Base-by-base conservation (phyloP, 345 rosid genomes). In the Raphanus raphanistrum region DNA sequence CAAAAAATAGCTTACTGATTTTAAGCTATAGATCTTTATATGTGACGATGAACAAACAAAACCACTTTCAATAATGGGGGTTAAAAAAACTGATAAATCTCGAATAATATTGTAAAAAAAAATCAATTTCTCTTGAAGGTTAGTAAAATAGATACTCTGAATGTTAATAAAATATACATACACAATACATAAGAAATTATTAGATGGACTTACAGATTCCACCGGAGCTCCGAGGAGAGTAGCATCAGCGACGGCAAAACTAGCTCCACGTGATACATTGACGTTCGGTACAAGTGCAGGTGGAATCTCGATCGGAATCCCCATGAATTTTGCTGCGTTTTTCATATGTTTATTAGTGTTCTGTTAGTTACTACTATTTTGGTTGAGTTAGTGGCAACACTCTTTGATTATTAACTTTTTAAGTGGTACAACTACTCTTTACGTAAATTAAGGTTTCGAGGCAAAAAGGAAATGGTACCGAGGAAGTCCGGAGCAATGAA, bases 241-340 rank as follows among this genome's bases (percentile, higher is more conserved):
- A 48, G 82, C 82, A 63, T 63, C 82, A 9, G 65, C 82, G 16
- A 69, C 59, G 38, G 82, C 82, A 12, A 70, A 80, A 71, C 71
- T 70, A 59, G 77, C 82, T 70, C 82, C 82, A 64, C 67, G 68
- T 16, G 79, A 54, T 25, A 80, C 38, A 64, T 80, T 38, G 2
- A 68, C 82, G 32, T 55, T 26, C 2, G 71, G 58, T 41, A 38
- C 12, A 17, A 68, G 75, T 0, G 70, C 71, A 5, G 72, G 31
- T 2, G 79, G 82, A 11, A 74, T 69, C 16, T 12, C 26, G 38
- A 26, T 50, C 35, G 79, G 82, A 29, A 74, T 74, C 10, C 7
- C 16, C 79, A 80, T 58, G 28, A 74, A 80, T 71, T 31, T 75
- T 17, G 80, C 80, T 77, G 70, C 54, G 12, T 60, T 11, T 5